phyloP scores from a whole-genome alignment of 129 eudicot species.

The Centaurea solstitialis region DNA sequence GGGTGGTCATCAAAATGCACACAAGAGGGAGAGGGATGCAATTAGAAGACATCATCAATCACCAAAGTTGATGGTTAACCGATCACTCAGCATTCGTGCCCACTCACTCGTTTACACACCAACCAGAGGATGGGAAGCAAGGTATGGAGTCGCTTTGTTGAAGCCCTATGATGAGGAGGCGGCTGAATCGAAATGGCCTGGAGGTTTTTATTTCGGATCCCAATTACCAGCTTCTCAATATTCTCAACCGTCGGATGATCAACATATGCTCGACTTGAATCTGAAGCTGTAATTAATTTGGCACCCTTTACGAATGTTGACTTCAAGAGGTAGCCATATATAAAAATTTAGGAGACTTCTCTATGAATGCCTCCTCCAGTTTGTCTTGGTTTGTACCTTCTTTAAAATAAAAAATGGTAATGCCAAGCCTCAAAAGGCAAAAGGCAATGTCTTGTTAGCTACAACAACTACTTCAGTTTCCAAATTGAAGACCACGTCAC shows the following conservation, averaged over 20 bases:
- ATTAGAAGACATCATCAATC: conserved; percentile 56
- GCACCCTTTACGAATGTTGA: background rate
- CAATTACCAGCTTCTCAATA: conserved; percentile 44
- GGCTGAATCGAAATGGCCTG: conserved; percentile 56
- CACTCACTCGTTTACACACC: conserved; percentile 58
- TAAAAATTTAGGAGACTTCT: too few species aligned
- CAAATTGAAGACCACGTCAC: background rate
- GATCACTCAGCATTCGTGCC: conserved; percentile 70
- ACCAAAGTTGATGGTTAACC: conserved; percentile 37
- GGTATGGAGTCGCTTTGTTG: conserved; percentile 28
- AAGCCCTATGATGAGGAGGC: conserved; percentile 16
- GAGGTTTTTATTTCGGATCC: conserved; percentile 53
- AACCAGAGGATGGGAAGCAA: conserved; percentile 40
- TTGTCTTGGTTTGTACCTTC: background rate
- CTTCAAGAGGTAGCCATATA: too few species aligned
- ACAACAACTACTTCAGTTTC: background rate
- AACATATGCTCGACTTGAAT: conserved; percentile 46
- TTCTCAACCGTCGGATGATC: too few species aligned
- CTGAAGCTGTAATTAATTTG: conserved; percentile 51
- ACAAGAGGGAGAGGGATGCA: conserved; percentile 78
- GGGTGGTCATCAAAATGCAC: conserved; percentile 88
- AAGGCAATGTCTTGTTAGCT: background rate
- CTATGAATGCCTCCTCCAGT: background rate
- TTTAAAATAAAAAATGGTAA: background rate
- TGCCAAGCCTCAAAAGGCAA: background rate